Conservation (phyloP, 2,329 filamentous ascomycete genomes). For the Colletotrichum camelliae region DNA sequence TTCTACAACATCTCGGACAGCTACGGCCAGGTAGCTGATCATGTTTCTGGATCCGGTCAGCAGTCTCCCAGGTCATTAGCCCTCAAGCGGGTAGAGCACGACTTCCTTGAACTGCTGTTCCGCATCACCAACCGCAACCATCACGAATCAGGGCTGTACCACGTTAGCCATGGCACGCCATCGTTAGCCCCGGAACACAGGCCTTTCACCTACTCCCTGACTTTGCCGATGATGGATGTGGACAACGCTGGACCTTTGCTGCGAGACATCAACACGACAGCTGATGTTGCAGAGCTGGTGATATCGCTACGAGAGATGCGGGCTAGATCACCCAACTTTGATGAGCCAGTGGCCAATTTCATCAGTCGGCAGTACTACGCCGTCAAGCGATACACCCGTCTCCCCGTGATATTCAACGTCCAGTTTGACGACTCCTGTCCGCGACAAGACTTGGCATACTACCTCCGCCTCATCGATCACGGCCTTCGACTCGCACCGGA, state of each 20-base stretch:
- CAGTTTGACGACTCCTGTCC: background rate
- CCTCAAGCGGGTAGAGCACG: conserved; percentile 70
- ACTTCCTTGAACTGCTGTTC: conserved; percentile 69
- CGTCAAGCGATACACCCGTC: conserved; percentile 58
- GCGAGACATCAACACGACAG: conserved; percentile 68
- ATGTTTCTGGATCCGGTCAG: background rate
- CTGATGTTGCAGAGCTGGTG: conserved; percentile 69
- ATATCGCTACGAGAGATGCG: conserved; percentile 32
- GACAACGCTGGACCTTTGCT: conserved; percentile 60
- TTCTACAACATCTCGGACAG: conserved; percentile 71
- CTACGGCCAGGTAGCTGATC: background rate
- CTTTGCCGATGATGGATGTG: conserved; percentile 64
- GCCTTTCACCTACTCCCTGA: conserved; percentile 70
- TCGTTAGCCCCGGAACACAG: conserved; percentile 63
- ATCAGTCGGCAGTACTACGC: conserved; percentile 64
- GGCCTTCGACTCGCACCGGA: conserved; percentile 67
- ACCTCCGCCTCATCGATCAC: conserved; percentile 63
- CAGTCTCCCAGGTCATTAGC: conserved; percentile 61
- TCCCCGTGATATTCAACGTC: background rate
- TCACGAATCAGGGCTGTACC: conserved; percentile 53
- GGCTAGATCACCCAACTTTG: conserved; percentile 30
- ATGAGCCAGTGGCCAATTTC: conserved; percentile 41
- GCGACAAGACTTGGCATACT: background rate
- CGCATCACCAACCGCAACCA: conserved; percentile 61
- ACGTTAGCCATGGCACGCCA: conserved; percentile 66